Base-by-base conservation (phyloP, 352 stramenopile genomes). In the Phytophthora megakarya region DNA sequence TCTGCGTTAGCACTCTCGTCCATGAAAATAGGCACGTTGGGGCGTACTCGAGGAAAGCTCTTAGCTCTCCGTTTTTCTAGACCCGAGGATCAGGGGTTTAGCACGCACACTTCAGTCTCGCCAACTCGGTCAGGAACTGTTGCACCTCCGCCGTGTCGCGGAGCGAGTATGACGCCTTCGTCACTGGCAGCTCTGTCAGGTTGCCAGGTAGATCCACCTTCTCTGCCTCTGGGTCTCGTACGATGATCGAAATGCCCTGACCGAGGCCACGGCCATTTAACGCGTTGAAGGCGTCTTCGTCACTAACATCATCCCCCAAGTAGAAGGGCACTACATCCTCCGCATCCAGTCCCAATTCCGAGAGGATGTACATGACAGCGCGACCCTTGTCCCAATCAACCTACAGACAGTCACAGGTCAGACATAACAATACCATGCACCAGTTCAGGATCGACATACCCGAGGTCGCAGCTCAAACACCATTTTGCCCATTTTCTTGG, bases 361-460 rank as follows among this genome's bases (percentile, higher is more conserved):
- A 68, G 13, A 93, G 70, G 42, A 91, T 81, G 73, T 72, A 92
- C 65, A 90, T 77, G 54, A 93, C 81, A 19, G 80, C 83, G 25
- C 81, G 81, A 18, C 86, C 86, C 61, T 95, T 93, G 77, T 95
- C 70, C 86, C 86, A 95, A 45, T 90, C 77, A 39, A 95, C 76
- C 60, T 88, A 64, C 15, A 58, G 37, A 48, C 25, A 26, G 18
- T 51, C 12, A 35, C 8, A 43, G 5, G 22, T 62, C 16, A 61
- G 37, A 47, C 18, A 25, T 23, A 26, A 48, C 18, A 2, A 50
- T 30, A n/a, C 32, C 21, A 45, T 15, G 11, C 13, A 39, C 18
- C 11, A 1, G 18, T 32, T 1, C 30, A 37, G 15, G 15, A 4
- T 11, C n/a, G 12, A 49, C 67, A 46, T 65, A 78, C 71, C 22